phyloP scores from a whole-genome alignment of 371 early-diverging fungal species.

The Mucor saturninus region DNA sequence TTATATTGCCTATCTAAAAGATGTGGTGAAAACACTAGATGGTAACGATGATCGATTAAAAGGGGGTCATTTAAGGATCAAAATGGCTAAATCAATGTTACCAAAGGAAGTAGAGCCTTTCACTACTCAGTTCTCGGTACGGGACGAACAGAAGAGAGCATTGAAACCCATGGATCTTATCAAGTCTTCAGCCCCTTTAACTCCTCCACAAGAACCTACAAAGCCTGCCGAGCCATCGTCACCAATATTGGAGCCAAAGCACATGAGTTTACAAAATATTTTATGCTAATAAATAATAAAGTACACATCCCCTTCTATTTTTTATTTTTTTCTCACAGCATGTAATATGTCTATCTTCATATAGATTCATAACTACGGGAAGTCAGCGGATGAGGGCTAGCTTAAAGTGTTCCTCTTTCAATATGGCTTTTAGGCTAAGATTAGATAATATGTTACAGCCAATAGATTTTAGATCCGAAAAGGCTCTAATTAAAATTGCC shows the following conservation, averaged over 20 bases:
- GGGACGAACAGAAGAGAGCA: conserved; percentile 15
- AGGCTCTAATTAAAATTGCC: no score
- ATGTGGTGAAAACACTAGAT: conserved; percentile 45
- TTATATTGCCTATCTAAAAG: conserved; percentile 67
- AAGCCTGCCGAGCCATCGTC: background rate
- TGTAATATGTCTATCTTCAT: no score
- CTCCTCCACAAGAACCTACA: conserved; percentile 27
- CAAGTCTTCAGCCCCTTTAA: conserved; percentile 14
- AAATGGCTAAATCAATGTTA: conserved; percentile 38
- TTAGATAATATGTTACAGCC: no score
- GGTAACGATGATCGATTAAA: conserved; percentile 31
- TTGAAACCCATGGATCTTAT: conserved; percentile 43
- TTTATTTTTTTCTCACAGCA: no score
- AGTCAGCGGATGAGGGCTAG: no score
- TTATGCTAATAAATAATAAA: conserved; percentile 11
- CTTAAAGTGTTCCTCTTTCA: no score
- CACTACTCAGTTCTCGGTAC: conserved; percentile 43
- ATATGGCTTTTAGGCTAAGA: no score
- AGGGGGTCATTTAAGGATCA: conserved; percentile 28
- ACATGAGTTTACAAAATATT: conserved; percentile 34
- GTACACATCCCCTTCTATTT: no score
- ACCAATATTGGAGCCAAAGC: conserved; percentile 5
- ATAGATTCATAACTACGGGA: no score
- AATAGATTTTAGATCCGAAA: no score
- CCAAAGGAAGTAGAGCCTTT: conserved; percentile 54